Evolutionary conservation across 2,329 filamentous ascomycete genomes (phyloP), one percentile per base, ranked within the genome.

Genomic region (Ascochyta pisi): DNA sequence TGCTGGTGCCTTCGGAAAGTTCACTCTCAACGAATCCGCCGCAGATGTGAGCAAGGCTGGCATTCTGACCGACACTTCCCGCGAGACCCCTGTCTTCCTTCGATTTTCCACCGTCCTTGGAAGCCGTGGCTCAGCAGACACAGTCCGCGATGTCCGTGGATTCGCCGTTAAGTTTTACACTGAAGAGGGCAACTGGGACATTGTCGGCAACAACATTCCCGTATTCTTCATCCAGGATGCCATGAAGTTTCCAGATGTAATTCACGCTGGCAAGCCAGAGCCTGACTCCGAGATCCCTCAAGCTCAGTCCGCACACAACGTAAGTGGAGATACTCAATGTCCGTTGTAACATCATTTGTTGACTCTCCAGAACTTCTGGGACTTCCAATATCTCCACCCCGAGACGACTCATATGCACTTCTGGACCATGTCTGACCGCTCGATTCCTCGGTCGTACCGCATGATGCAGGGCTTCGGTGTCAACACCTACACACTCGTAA

Each of bases 391-490:
- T 60, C 74, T 88, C 59, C 86, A 92, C 65, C 79, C 85, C 0
- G 89, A 94, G 71, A 84, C 88, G 0, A 91, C 89, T 0, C 89
- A 92, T 72, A 92, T 91, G 88, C 89, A 85, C 64, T 86, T 90
- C 81, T 93, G 90, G 89, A 79, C 86, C 27, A 90, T 92, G 87
- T 89, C 85, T 8, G 90, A 92, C 70, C 83, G 89, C 26, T 81
- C 82, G 0, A 91, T 91, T 52, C 90, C 90, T 1, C 84, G 89
- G 2, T 91, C 88, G 0, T 92, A 83, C 76, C 86, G 90, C 23
- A 92, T 92, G 89, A 92, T 94, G 88, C 89, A 94, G 63, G 90
- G 90, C 0, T 94, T 93, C 54, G 90, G 90, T 50, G 90, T 94
- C 64, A 92, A 94, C 75, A 93, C 91, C 0, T 94, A 82, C 66